Conservation (phyloP, 306 rosid genomes). For the Betula pendula region DNA sequence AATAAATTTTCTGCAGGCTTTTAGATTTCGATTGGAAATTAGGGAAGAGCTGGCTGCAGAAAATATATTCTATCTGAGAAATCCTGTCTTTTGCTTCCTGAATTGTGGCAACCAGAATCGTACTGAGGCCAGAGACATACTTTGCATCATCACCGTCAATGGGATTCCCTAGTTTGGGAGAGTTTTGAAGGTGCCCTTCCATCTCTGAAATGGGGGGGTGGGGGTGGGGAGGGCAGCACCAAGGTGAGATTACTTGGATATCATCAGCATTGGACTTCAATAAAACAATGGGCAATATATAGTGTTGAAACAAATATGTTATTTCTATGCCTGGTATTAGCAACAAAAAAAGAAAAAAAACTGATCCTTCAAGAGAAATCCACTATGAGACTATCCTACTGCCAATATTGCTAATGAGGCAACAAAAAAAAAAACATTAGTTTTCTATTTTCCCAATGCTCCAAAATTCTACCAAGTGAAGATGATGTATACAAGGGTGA, state of each 20-base stretch:
- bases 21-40: constrained; percentile 48
- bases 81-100: constrained; percentile 80
- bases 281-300: not conserved
- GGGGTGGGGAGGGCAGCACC: not conserved
- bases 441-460: not conserved
- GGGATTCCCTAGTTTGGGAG: constrained; percentile 33
- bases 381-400: not conserved
- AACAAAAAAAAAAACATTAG: not conserved
- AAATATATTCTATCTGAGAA: constrained; percentile 75
- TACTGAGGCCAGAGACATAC: constrained; percentile 60
- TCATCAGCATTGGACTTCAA: not conserved
- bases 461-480: not conserved
- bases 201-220: constrained; percentile 20
- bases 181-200: constrained; percentile 34
- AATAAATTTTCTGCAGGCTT: constrained; percentile 34
- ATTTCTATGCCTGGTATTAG: not conserved
- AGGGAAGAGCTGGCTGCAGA: constrained; percentile 72
- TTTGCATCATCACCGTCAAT: constrained; percentile 39
- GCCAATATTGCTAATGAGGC: not conserved
- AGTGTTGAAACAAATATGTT: not conserved
- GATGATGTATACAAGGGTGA: not conserved
- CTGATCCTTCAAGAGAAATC: not conserved
- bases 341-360: not conserved
- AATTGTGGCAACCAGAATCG: constrained; percentile 78
- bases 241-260: not conserved